Percentiles rank a stretch among this genome's conserved stretches.
phyloP scores from a whole-genome alignment of 2,329 filamentous ascomycete species.

The Colletotrichum sp. region DNA sequence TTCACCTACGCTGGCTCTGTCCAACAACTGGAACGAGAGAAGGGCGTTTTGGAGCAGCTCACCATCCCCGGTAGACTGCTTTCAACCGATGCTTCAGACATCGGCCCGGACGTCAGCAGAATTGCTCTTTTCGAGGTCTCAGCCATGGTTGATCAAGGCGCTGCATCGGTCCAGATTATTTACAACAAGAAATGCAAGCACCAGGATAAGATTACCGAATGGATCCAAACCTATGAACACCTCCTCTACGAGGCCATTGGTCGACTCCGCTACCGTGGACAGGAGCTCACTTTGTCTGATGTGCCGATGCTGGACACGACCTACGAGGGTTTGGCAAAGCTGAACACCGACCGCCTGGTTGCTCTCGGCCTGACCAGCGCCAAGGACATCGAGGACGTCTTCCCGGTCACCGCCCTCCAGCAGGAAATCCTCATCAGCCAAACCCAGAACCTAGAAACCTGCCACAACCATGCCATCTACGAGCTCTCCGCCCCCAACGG shows the following conservation, averaged over 20 bases:
- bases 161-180: slow-evolving; percentile 49
- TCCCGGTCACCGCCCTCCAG: slow-evolving; percentile 52
- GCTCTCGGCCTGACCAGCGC: slow-evolving; percentile 44
- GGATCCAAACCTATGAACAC: slow-evolving; percentile 53
- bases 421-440: slow-evolving; percentile 56
- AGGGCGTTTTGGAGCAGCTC: slow-evolving; percentile 55
- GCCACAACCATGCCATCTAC: slow-evolving; percentile 52
- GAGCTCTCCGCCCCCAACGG: slow-evolving; percentile 46
- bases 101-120: slow-evolving; percentile 50
- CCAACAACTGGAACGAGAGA: slow-evolving; percentile 51
- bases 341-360: slow-evolving; percentile 47
- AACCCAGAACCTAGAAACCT: slow-evolving; percentile 42
- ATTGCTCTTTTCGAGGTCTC: slow-evolving; percentile 58
- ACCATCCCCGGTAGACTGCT: slow-evolving; percentile 42
- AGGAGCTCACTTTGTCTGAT: slow-evolving; percentile 55
- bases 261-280: slow-evolving; percentile 43
- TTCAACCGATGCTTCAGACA: slow-evolving; percentile 44
- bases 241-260: slow-evolving; percentile 49
- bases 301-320: slow-evolving; percentile 53
- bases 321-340: slow-evolving; percentile 48
- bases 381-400: slow-evolving; percentile 53
- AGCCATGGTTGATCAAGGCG: slow-evolving; percentile 49
- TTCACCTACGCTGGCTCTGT: slow-evolving; percentile 61
- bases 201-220: slow-evolving; percentile 47
- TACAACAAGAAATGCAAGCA: slow-evolving; percentile 48